These are phyloP conservation scores for Rhodotorula graminis DNA, from an alignment of 768 basidiomycete genomes.

Conservation along the genomic window DNA sequence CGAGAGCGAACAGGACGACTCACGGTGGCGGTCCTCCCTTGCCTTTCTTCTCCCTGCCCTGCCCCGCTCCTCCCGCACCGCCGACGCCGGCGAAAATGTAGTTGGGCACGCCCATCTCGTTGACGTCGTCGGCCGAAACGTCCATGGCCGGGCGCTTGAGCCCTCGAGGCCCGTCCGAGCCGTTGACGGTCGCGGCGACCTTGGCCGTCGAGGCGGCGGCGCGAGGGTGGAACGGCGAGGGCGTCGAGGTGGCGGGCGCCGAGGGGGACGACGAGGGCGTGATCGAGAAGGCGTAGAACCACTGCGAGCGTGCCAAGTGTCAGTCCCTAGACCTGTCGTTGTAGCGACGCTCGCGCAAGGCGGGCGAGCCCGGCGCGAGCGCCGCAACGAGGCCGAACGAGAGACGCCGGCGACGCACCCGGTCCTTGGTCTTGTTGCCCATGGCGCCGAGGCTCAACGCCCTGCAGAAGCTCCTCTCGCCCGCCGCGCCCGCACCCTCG, in stretches of 20 bases:
- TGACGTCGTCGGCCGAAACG: slow-evolving; percentile 37
- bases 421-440: slow-evolving; percentile 67
- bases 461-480: slow-evolving; percentile 50
- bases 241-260: slow-evolving; percentile 60
- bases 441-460: slow-evolving; percentile 87
- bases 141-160: slow-evolving; percentile 45
- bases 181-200: slow-evolving; percentile 44
- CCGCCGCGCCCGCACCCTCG: slow-evolving; percentile 51
- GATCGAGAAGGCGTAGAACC: slow-evolving; percentile 96
- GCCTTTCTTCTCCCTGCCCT: slow-evolving; percentile 41
- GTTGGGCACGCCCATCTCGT: slow-evolving; percentile 41
- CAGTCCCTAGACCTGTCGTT: no score
- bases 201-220: slow-evolving; percentile 40
- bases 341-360: no score
- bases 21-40: slow-evolving; percentile 49
- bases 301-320: slow-evolving; percentile 53
- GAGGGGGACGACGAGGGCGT: slow-evolving; percentile 52
- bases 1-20: background rate
- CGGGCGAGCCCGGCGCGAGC: background rate
- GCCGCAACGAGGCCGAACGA: background rate
- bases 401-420: slow-evolving; percentile 55
- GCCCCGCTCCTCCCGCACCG: background rate
- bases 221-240: slow-evolving; percentile 40
- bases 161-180: slow-evolving; percentile 40
- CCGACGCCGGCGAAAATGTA: slow-evolving; percentile 44